Base-by-base conservation (phyloP, 1,139 yeast species). In the Zygoascus hellenicus region DNA sequence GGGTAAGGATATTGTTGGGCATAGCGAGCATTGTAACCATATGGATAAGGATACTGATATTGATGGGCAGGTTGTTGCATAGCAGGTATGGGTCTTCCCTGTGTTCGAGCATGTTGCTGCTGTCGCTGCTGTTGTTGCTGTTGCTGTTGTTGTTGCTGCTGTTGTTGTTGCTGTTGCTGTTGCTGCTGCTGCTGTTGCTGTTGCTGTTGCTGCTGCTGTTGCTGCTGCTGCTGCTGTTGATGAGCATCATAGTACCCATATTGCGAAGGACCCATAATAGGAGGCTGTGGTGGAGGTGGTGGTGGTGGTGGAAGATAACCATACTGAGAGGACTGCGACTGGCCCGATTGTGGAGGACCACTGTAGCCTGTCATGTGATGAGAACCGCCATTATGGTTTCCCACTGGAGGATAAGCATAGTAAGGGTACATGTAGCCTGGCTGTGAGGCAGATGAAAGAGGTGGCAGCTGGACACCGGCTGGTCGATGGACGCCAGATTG, bases 221-320 rank as follows among this genome's bases (percentile, higher is more conserved):
- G 45, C 9, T 28, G 43, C 17, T 46, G 47, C n/a, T 46, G 48
- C 19, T 13, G 39, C 15, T 33, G 47, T 28, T 40, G 48, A 34
- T 44, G 41, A 9, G n/a, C n/a, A n/a, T 45, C 46, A 13, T 33
- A 48, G 19, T 45, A 42, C 19, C 13, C 32, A 33, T 37, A 42
- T 26, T 47, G 43, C 38, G 26, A 41, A 14, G 9, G 22, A 26
- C 15, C 26, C 33, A n/a, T 15, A 11, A 26, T 16, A 13, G 46
- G 38, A n/a, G 39, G 42, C 15, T 37, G 39, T 11, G 47, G 51
- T 2, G 43, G 28, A 2, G 37, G 46, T n/a, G 41, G 49, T 11
- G 45, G 50, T 26, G 39, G 46, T 29, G 46, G 54, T 10, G 48
- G 45, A 47, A 26, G 62, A 55, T 46, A 34, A 15, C 35, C 30